Conservation (phyloP, 768 basidiomycete species). For the Kwoniella sp. region DNA sequence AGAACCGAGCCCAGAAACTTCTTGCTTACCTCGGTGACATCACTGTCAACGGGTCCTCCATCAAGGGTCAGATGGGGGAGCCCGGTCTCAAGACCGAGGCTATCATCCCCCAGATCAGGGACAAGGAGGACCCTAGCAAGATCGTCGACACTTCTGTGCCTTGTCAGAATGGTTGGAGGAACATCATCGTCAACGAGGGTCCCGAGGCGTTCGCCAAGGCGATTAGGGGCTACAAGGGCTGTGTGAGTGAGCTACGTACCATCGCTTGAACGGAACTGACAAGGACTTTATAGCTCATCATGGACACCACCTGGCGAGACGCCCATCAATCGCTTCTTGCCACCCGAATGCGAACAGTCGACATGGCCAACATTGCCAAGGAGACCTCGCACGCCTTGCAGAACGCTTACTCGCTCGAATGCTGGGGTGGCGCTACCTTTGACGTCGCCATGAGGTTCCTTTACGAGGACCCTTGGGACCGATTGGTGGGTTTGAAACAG, state of each 20-base stretch:
- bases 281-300: conserved; percentile 50
- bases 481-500: too few species aligned
- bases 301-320: conserved; percentile 95
- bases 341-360: conserved; percentile 88
- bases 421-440: conserved; percentile 99
- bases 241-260: too few species aligned
- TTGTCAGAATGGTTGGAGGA: conserved; percentile 89
- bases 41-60: conserved; percentile 94
- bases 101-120: conserved; percentile 71
- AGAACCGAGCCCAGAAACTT: conserved; percentile 97
- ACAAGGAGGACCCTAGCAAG: conserved; percentile 66
- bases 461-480: conserved; percentile 99
- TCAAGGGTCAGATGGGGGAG: conserved; percentile 94
- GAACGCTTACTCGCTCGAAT: conserved; percentile 94
- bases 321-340: conserved; percentile 97
- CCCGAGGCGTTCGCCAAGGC: conserved; percentile 98
- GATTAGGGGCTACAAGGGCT: conserved; percentile 90
- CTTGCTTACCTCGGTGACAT: conserved; percentile 95
- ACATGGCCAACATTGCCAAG: conserved; percentile 97
- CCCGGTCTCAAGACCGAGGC: conserved; percentile 90
- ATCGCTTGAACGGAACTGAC: conserved; percentile 59
- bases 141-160: conserved; percentile 76
- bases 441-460: conserved; percentile 99
- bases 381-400: conserved; percentile 92
- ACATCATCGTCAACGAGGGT: conserved; percentile 95